phyloP scores from a whole-genome alignment of 768 basidiomycete genomes.

The Xerocomus brunneocitrinus region DNA sequence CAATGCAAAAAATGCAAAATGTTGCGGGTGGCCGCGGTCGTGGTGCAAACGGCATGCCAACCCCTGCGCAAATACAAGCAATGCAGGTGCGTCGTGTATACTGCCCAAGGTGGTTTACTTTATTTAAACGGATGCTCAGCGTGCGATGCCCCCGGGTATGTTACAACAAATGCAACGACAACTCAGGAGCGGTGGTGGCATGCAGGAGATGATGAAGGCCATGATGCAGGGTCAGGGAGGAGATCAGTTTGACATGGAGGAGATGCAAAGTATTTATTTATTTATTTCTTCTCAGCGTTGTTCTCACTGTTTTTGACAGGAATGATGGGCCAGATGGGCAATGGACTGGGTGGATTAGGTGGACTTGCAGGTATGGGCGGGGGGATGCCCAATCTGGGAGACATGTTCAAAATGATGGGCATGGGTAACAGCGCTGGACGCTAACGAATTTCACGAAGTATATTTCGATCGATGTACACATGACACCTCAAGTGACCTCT shows the following conservation, averaged over 20 bases:
- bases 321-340: constrained; percentile 89
- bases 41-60: constrained; percentile 84
- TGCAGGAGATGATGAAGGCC: constrained; percentile 97
- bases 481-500: constrained; percentile 13
- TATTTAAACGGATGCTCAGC: constrained; percentile 40
- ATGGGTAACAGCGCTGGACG: constrained; percentile 53
- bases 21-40: constrained; percentile 83
- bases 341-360: constrained; percentile 44
- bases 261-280: constrained; percentile 74
- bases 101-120: constrained; percentile 1
- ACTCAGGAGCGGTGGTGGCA: constrained; percentile 74
- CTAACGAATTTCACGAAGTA: constrained; percentile 14
- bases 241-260: constrained; percentile 88
- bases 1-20: constrained; percentile 91
- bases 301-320: constrained; percentile 39
- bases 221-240: constrained; percentile 96
- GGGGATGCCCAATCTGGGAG: constrained; percentile 67
- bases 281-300: constrained; percentile 1
- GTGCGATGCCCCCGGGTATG: constrained; percentile 93
- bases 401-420: constrained; percentile 88
- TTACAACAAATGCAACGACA: constrained; percentile 89
- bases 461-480: constrained; percentile 14
- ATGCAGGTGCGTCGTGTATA: constrained; percentile 65
- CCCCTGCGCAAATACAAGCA: constrained; percentile 88
- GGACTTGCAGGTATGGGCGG: constrained; percentile 51